A percentile compares a stretch with the other conserved stretches of the same genome.
Conservation (phyloP, 2,329 filamentous ascomycete species). For the Madurella mycetomatis region DNA sequence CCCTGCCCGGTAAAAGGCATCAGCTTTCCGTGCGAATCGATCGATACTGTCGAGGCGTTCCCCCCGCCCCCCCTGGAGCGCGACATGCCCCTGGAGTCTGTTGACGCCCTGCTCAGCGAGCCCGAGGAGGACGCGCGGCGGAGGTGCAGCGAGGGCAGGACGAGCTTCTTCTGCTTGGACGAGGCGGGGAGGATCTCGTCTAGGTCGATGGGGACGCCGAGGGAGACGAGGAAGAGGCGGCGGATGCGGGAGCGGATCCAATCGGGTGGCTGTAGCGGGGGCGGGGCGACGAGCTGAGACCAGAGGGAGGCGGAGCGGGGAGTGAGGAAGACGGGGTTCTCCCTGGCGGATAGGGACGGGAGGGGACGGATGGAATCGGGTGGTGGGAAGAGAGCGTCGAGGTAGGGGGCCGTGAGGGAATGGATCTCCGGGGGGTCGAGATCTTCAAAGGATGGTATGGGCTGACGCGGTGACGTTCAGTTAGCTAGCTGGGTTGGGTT, state of each 20-base stretch:
- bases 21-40: background rate
- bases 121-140: slow-evolving; percentile 43
- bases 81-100: slow-evolving; percentile 43
- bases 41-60: no score
- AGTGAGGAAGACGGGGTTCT: slow-evolving; percentile 70
- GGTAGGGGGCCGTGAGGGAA: slow-evolving; percentile 59
- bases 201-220: slow-evolving; percentile 92
- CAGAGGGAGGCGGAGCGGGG: slow-evolving; percentile 86
- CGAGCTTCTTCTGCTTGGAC: slow-evolving; percentile 91
- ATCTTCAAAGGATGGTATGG: slow-evolving; percentile 63
- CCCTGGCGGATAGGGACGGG: slow-evolving; percentile 46
- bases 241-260: slow-evolving; percentile 97
- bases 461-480: slow-evolving; percentile 38
- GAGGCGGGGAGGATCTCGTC: slow-evolving; percentile 93
- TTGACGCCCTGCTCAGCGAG: slow-evolving; percentile 50
- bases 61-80: no score
- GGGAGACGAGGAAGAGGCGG: slow-evolving; percentile 88
- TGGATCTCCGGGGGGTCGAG: slow-evolving; percentile 58
- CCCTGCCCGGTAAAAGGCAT: background rate
- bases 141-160: slow-evolving; percentile 78
- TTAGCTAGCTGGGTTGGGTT: slow-evolving; percentile 21
- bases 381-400: slow-evolving; percentile 61
- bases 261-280: slow-evolving; percentile 89
- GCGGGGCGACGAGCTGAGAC: slow-evolving; percentile 93
- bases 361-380: slow-evolving; percentile 45